Evolutionary conservation across 768 basidiomycete species (phyloP).

Genomic region (Boletus reticulatus): DNA sequence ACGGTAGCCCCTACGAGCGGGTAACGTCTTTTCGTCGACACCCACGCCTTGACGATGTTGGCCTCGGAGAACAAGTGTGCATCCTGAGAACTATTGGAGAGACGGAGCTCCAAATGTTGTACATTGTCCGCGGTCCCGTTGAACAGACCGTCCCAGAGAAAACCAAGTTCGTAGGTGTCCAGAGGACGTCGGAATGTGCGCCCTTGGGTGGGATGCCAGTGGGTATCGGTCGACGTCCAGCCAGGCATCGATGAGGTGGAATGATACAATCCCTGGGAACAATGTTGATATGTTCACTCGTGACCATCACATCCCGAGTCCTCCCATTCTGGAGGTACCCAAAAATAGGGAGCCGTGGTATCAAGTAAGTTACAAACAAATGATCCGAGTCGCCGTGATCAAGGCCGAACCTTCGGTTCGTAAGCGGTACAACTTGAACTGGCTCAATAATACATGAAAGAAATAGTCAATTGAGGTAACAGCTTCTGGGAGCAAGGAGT

Average conservation of each 20-base stretch:
- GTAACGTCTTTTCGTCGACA: conserved; percentile 44
- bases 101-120: conserved; percentile 26
- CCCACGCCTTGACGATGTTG: conserved; percentile 45
- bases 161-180: conserved; percentile 38
- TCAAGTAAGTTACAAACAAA: no score
- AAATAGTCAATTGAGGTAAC: no score
- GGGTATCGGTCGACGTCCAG: conserved; percentile 3
- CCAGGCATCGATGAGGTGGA: conserved; percentile 3
- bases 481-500: no score
- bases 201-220: conserved; percentile 4
- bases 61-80: conserved; percentile 24
- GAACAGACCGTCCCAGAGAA: conserved; percentile 42
- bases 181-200: conserved; percentile 34
- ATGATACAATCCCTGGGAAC: background rate
- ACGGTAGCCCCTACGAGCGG: conserved; percentile 48
- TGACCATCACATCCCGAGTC: no score
- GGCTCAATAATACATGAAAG: no score
- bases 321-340: background rate
- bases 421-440: no score
- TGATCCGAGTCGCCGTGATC: no score
- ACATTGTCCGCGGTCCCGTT: conserved; percentile 44
- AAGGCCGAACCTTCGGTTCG: no score
- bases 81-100: conserved; percentile 27
- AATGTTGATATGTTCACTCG: no score
- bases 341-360: no score